These are phyloP conservation scores for Tolypocladium album DNA, from an alignment of 2,329 filamentous ascomycete species.

Conservation along the genomic window DNA sequence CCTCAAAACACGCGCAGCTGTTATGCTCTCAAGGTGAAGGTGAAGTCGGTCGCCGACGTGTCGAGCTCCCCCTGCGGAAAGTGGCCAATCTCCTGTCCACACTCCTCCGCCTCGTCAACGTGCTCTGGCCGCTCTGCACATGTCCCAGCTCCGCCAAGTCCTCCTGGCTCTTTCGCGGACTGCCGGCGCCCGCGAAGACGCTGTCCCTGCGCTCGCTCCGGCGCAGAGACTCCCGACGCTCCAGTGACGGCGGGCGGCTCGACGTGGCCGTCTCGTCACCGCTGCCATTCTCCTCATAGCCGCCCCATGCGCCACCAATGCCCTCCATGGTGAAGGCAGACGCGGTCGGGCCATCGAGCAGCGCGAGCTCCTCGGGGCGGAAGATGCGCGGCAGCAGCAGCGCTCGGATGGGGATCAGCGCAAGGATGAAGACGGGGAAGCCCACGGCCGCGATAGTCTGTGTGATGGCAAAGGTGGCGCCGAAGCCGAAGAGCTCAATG, in stretches of 20 bases:
- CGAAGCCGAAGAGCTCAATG: slow-evolving; percentile 60
- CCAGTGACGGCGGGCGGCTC: slow-evolving; percentile 4
- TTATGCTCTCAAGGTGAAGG: background rate
- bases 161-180: slow-evolving; percentile 20
- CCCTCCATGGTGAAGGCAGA: slow-evolving; percentile 68
- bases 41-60: background rate
- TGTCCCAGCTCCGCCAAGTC: slow-evolving; percentile 23
- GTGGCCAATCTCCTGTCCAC: slow-evolving; percentile 6
- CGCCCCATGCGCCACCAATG: slow-evolving; percentile 52
- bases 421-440: slow-evolving; percentile 64
- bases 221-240: slow-evolving; percentile 1
- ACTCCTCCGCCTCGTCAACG: slow-evolving; percentile 16
- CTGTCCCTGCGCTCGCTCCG: slow-evolving; percentile 9
- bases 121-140: slow-evolving; percentile 16
- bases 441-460: slow-evolving; percentile 76
- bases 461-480: slow-evolving; percentile 71
- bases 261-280: slow-evolving; percentile 9
- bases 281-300: slow-evolving; percentile 8
- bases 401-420: slow-evolving; percentile 56
- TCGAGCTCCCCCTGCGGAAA: background rate
- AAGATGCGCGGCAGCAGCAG: slow-evolving; percentile 54
- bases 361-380: slow-evolving; percentile 44
- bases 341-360: slow-evolving; percentile 64
- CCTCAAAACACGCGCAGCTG: background rate
- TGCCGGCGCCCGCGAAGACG: slow-evolving; percentile 14